Evolutionary conservation across 768 basidiomycete species (phyloP), one percentile per base, ranked within the genome.

Genomic region (Coprinellus aureogranulatus): DNA sequence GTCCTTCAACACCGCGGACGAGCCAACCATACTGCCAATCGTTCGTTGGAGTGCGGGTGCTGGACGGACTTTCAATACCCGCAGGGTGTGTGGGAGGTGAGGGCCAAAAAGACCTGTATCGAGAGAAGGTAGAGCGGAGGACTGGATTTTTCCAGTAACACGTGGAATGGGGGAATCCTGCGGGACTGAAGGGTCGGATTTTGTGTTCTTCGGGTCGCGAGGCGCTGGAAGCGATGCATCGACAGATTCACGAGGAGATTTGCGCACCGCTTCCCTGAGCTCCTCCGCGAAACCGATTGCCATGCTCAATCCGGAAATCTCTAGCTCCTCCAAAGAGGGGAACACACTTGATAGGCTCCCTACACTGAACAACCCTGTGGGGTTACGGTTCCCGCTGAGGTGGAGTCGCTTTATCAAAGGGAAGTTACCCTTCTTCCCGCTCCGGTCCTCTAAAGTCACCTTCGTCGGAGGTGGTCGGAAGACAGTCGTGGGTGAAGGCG

Each of bases 311-410:
- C 80, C 81, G 1, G 77, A 77, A 20, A 83, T 62, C 22, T 68
- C 65, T 14, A 83, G 65, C 37, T 75, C 67, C 10, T 64, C 70
- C 8, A 83, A 63, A 0, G 54, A 49, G 0, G 81, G 81, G 59
- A 72, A 81, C 0, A 75, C 70, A 4, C 70, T 66, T 26, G 71
- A 71, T 5, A 83, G 70, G 0, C 63, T 67, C 41, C 71, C 72
- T 30, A 72, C 57, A 41, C 76, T 68, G 5, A 84, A 67, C 0
- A 83, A 62, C 0, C 81, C 81, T 46, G 75, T 70, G 0, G 82
- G 81, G 47, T 81, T 82, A 16, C 78, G 69, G 60, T 82, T 81
- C 5, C 81, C 82, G 18, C 73, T 65, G 1, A 83, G 75, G 46
- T 78, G 79, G 0, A 84, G 73, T 16, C 67, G 68, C 44, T 68